phyloP scores from a whole-genome alignment of 352 stramenopile species.

The Phytophthora ramorum region DNA sequence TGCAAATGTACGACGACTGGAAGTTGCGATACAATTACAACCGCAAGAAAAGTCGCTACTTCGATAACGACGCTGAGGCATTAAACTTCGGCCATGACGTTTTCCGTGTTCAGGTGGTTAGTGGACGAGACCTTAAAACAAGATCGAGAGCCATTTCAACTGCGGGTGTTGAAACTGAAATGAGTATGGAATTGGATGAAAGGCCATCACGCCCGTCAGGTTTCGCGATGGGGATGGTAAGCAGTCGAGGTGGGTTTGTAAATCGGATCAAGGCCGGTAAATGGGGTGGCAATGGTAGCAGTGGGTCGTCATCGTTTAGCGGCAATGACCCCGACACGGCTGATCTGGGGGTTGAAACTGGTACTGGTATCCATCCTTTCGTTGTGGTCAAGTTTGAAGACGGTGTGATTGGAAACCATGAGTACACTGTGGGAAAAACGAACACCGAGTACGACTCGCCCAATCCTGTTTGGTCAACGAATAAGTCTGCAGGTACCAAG shows the following conservation, averaged over 20 bases:
- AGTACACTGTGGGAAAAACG: conserved; percentile 77
- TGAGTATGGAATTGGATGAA: conserved; percentile 25
- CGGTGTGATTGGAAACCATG: conserved; percentile 50
- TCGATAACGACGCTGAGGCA: conserved; percentile 83
- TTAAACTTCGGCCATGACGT: conserved; percentile 81
- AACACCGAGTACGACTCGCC: conserved; percentile 87
- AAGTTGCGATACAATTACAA: conserved; percentile 81
- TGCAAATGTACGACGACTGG: conserved; percentile 80
- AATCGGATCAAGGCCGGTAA: conserved; percentile 76
- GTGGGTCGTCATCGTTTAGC: conserved; percentile 29
- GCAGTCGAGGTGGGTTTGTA: conserved; percentile 59
- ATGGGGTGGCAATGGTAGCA: conserved; percentile 46
- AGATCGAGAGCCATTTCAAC: conserved; percentile 16
- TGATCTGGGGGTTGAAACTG: conserved; percentile 27
- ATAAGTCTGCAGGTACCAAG: conserved; percentile 55
- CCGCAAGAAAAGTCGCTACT: conserved; percentile 79
- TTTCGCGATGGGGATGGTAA: conserved; percentile 57
- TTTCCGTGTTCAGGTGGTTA: conserved; percentile 78
- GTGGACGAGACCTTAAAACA: conserved; percentile 53
- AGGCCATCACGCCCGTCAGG: conserved; percentile 47
- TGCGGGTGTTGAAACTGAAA: conserved; percentile 16
- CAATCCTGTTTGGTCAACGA: conserved; percentile 76
- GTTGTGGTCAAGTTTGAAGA: conserved; percentile 79
- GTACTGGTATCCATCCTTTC: conserved; percentile 59
- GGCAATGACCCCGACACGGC: conserved; percentile 30